phyloP scores from a whole-genome alignment of 1,139 yeast genomes.

The Diutina pseudorugosa region DNA sequence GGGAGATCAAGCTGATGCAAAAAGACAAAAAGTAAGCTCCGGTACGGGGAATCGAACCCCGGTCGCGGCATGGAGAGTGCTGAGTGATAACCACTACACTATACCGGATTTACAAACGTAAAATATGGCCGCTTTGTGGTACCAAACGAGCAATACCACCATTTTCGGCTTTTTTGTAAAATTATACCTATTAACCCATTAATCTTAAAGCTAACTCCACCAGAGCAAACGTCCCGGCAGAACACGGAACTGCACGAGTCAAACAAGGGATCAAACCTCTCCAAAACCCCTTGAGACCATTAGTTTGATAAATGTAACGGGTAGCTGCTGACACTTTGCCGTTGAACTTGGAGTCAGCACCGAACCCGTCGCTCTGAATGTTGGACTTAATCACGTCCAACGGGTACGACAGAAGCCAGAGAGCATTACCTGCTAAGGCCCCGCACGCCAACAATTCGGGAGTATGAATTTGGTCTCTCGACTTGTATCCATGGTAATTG shows the following conservation, averaged over 20 bases:
- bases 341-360: conserved; percentile 27
- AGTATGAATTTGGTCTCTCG: conserved; percentile 44
- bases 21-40: not conserved
- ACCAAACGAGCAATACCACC: no score
- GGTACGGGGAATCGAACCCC: not conserved
- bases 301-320: conserved; percentile 26
- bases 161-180: no score
- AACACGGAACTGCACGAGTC: conserved; percentile 59
- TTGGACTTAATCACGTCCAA: conserved; percentile 59
- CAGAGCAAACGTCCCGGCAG: conserved; percentile 71
- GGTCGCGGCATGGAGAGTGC: not conserved
- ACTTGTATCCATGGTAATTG: conserved; percentile 19
- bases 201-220: conserved; percentile 57
- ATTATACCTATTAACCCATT: conserved; percentile 21
- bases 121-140: not conserved
- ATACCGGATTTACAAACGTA: not conserved
- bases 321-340: conserved; percentile 38
- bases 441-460: conserved; percentile 52
- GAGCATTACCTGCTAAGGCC: conserved; percentile 60
- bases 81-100: not conserved
- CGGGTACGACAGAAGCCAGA: conserved; percentile 53
- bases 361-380: conserved; percentile 57
- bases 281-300: conserved; percentile 56
- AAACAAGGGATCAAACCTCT: conserved; percentile 61
- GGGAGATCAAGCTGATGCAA: not conserved